phyloP scores from a whole-genome alignment of 1,284 basidiomycete genomes.

The Trametes versicolor region DNA sequence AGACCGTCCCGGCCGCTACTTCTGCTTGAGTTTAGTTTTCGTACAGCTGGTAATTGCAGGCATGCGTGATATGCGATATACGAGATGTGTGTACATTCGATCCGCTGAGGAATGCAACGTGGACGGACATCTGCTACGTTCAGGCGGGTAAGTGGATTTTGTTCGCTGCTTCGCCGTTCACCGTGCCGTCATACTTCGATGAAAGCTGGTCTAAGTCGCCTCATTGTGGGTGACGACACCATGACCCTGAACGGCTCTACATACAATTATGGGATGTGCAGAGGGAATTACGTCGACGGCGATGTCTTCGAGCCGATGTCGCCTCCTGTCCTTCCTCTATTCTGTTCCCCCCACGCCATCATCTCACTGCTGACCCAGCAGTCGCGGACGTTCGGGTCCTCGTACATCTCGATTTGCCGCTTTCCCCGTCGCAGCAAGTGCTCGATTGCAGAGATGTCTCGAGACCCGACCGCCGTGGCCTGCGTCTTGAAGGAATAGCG shows the following conservation, averaged over 20 bases:
- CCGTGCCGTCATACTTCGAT: too few relatives aligned
- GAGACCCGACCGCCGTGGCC: conserved; percentile 65
- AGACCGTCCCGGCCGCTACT: conserved; percentile 24
- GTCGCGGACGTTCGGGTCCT: conserved; percentile 71
- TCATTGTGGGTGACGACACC: too few relatives aligned
- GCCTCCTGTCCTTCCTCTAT: conserved; percentile 29
- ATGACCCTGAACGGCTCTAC: too few relatives aligned
- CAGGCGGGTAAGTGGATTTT: too few relatives aligned
- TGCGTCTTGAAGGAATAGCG: conserved; percentile 75
- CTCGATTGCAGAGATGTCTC: conserved; percentile 74
- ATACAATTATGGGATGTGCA: background rate
- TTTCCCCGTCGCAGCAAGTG: conserved; percentile 73
- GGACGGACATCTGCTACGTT: too few relatives aligned
- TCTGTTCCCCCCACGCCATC: conserved; percentile 62
- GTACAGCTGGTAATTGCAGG: conserved; percentile 28
- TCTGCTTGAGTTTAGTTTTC: conserved; percentile 10
- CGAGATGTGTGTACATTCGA: background rate
- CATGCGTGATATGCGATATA: conserved; percentile 12
- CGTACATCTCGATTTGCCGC: conserved; percentile 74
- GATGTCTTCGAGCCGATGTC: background rate
- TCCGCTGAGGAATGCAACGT: background rate
- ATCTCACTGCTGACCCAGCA: conserved; percentile 77
- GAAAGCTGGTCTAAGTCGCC: too few relatives aligned
- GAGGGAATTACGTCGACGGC: background rate
- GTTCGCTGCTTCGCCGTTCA: too few relatives aligned